These are phyloP conservation scores for Diaporthe velutina DNA, from an alignment of 2,329 filamentous ascomycete genomes.

Conservation along the genomic window DNA sequence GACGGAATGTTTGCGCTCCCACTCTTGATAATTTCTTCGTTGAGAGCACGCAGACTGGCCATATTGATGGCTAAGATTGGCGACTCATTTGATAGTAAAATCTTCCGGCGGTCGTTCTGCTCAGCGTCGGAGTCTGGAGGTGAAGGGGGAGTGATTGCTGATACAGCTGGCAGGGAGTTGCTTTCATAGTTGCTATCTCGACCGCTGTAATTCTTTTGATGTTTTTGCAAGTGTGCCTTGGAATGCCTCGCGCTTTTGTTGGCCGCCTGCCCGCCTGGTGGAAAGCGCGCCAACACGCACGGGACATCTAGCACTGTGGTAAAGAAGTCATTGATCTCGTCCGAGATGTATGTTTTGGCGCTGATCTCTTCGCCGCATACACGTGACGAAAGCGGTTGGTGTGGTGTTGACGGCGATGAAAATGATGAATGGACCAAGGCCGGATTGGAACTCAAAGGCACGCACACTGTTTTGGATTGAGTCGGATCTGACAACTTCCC, in stretches of 20 bases:
- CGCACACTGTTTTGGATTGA: slow-evolving; percentile 54
- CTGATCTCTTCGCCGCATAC: slow-evolving; percentile 87
- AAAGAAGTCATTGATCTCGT: slow-evolving; percentile 81
- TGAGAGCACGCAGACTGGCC: slow-evolving; percentile 83
- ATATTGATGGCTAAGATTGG: slow-evolving; percentile 88
- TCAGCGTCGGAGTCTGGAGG: slow-evolving; percentile 71
- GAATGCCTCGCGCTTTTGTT: slow-evolving; percentile 74
- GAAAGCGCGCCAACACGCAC: slow-evolving; percentile 88
- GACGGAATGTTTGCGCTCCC: slow-evolving; percentile 75
- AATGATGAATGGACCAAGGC: slow-evolving; percentile 60
- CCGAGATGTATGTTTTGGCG: slow-evolving; percentile 77
- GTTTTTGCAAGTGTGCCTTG: slow-evolving; percentile 76
- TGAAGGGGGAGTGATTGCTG: slow-evolving; percentile 57
- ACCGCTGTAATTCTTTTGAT: slow-evolving; percentile 54
- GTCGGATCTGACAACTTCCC: slow-evolving; percentile 45
- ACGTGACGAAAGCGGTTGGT: slow-evolving; percentile 66
- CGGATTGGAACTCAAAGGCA: slow-evolving; percentile 79
- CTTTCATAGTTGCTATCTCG: slow-evolving; percentile 41
- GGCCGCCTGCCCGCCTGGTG: slow-evolving; percentile 68
- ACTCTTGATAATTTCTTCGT: slow-evolving; percentile 75
- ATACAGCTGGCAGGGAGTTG: not conserved
- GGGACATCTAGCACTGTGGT: slow-evolving; percentile 80
- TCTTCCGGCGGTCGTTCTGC: slow-evolving; percentile 61
- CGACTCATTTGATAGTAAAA: slow-evolving; percentile 92
- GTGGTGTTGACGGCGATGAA: slow-evolving; percentile 48